phyloP scores from a whole-genome alignment of 2,329 filamentous ascomycete species.

The Colletotrichum spaethianum region DNA sequence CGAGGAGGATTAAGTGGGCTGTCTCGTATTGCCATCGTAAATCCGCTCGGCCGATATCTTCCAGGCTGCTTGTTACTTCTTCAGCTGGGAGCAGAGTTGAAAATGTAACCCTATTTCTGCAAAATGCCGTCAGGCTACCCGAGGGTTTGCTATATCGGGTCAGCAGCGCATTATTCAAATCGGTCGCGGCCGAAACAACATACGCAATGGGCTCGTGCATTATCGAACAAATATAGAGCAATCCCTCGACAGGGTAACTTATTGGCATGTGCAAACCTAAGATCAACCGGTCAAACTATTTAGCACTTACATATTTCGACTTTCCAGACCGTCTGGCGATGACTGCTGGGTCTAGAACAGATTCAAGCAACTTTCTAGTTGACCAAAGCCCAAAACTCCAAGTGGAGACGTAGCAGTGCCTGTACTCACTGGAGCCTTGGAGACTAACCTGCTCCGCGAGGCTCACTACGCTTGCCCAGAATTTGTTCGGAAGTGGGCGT shows the following conservation, averaged over 20 bases:
- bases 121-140: not conserved
- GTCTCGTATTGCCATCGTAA: conserved; percentile 18
- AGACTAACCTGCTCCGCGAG: not conserved
- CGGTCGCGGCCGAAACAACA: too few species aligned
- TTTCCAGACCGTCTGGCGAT: too few species aligned
- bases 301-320: not conserved
- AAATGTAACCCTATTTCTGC: not conserved
- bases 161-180: too few species aligned
- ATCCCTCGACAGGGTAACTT: too few species aligned
- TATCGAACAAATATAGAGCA: too few species aligned
- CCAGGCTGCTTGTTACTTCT: not conserved
- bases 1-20: conserved; percentile 18
- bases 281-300: not conserved
- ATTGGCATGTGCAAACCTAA: not conserved
- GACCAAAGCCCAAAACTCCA: not conserved
- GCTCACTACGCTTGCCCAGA: not conserved
- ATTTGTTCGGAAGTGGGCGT: not conserved
- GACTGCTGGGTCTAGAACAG: too few species aligned
- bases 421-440: not conserved
- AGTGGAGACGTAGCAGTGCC: not conserved
- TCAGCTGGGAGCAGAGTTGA: not conserved
- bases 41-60: not conserved
- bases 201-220: too few species aligned
- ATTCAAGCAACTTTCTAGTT: not conserved
- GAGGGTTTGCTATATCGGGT: too few species aligned